These are phyloP conservation scores for Plasmodium yoelii DNA, from an alignment of 169 alveolate genomes.

Conservation along the genomic window DNA sequence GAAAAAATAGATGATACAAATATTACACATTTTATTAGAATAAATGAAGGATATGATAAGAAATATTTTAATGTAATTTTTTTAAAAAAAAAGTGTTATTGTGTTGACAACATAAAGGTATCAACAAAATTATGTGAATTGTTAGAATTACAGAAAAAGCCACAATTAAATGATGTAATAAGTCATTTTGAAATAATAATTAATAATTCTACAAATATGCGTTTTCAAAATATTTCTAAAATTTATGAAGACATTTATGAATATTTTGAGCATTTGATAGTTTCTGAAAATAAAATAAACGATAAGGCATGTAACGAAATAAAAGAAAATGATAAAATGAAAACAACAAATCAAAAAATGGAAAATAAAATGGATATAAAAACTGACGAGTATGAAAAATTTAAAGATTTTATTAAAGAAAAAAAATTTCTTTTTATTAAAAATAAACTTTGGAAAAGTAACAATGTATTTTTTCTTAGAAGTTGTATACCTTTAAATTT, in stretches of 20 bases:
- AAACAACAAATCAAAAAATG: background rate
- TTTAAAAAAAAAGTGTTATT: constrained; percentile 35
- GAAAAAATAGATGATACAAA: constrained; percentile 2
- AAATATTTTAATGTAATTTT: constrained; percentile 54
- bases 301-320: background rate
- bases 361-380: background rate
- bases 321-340: background rate
- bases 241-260: constrained; percentile 64
- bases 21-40: constrained; percentile 14
- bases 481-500: constrained; percentile 30
- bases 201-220: constrained; percentile 8
- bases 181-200: constrained; percentile 30
- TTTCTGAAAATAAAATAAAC: background rate
- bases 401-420: constrained; percentile 28
- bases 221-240: constrained; percentile 33
- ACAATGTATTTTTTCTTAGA: constrained; percentile 18
- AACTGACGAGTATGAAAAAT: constrained; percentile 9
- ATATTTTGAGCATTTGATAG: constrained; percentile 47
- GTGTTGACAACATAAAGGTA: constrained; percentile 27
- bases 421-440: constrained; percentile 45
- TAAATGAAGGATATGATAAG: constrained; percentile 56
- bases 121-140: constrained; percentile 17
- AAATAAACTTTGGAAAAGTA: constrained; percentile 58
- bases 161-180: constrained; percentile 35
- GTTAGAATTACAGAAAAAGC: constrained; percentile 19